Conservation (phyloP, 306 rosid genomes). For the Leucaena leucocephala region DNA sequence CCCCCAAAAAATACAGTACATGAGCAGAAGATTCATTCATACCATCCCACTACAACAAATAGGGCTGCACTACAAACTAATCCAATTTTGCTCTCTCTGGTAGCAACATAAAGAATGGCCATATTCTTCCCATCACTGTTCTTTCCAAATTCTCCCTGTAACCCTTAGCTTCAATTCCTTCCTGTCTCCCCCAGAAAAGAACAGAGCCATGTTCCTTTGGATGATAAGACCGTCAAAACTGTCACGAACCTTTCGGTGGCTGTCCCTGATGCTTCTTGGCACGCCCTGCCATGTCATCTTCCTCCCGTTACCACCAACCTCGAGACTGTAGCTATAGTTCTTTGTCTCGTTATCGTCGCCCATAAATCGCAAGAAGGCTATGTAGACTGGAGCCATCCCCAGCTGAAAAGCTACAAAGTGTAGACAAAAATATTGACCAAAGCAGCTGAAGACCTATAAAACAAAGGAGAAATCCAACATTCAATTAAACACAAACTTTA, state of each 20-base stretch:
- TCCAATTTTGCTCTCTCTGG: conserved; percentile 19
- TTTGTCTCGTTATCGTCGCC: conserved; percentile 88
- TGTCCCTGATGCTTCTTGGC: conserved; percentile 87
- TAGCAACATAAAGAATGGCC: conserved; percentile 28
- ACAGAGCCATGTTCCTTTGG: conserved; percentile 91
- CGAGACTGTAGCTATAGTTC: conserved; percentile 87
- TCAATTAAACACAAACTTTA: conserved; percentile 30
- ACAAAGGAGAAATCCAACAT: conserved; percentile 20
- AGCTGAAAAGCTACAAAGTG: conserved; percentile 95
- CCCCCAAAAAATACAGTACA: conserved; percentile 46
- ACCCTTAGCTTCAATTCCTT: conserved; percentile 85
- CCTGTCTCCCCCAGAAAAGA: conserved; percentile 76
- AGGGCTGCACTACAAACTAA: conserved; percentile 46
- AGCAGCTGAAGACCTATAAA: conserved; percentile 87
- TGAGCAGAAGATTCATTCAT: conserved; percentile 39
- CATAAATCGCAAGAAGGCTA: conserved; percentile 91
- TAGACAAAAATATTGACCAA: conserved; percentile 83
- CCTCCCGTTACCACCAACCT: conserved; percentile 94
- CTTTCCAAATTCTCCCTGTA: conserved; percentile 95
- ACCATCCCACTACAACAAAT: conserved; percentile 30
- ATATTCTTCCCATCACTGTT: conserved; percentile 47
- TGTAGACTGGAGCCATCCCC: conserved; percentile 87
- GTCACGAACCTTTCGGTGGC: conserved; percentile 86
- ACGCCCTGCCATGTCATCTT: conserved; percentile 94
- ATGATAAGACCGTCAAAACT: conserved; percentile 90